A percentile compares a stretch with the other conserved stretches of the same genome.
phyloP scores from a whole-genome alignment of 768 basidiomycete genomes.

The Lanmaoa rubissima region DNA sequence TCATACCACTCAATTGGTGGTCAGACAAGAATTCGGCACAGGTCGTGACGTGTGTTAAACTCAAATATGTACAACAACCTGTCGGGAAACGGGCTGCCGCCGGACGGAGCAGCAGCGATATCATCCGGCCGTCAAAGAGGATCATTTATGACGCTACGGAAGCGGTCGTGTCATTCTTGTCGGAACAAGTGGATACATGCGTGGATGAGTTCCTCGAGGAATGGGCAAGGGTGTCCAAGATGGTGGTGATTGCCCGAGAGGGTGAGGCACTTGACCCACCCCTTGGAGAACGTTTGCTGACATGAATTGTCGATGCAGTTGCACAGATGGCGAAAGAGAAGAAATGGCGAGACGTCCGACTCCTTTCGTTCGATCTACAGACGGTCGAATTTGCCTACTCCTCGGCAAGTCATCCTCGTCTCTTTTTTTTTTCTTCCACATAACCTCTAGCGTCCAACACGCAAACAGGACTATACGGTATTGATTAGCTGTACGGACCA shows the following conservation, averaged over 20 bases:
- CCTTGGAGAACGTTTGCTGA: background rate
- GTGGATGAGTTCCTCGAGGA: conserved; percentile 90
- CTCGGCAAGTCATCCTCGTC: conserved; percentile 37
- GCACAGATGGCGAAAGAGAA: conserved; percentile 77
- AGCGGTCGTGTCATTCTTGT: conserved; percentile 86
- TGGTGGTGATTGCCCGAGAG: conserved; percentile 91
- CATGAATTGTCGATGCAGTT: conserved; percentile 42
- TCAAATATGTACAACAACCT: conserved; percentile 87
- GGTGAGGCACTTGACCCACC: conserved; percentile 41
- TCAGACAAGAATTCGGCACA: conserved; percentile 64
- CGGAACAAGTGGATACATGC: conserved; percentile 82
- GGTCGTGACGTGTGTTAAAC: conserved; percentile 87
- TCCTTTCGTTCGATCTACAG: conserved; percentile 88
- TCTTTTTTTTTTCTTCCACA: background rate
- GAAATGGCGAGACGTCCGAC: conserved; percentile 71
- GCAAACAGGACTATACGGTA: conserved; percentile 65
- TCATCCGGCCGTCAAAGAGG: conserved; percentile 81
- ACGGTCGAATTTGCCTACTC: conserved; percentile 90
- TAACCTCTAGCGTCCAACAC: background rate
- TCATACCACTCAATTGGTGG: conserved; percentile 92
- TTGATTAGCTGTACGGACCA: conserved; percentile 79
- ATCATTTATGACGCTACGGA: conserved; percentile 89
- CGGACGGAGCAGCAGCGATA: conserved; percentile 45
- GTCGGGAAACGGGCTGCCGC: conserved; percentile 66
- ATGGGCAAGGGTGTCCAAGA: conserved; percentile 91